Base-by-base conservation (phyloP, 495 filamentous ascomycete species). In the Aspergillus biplanus region DNA sequence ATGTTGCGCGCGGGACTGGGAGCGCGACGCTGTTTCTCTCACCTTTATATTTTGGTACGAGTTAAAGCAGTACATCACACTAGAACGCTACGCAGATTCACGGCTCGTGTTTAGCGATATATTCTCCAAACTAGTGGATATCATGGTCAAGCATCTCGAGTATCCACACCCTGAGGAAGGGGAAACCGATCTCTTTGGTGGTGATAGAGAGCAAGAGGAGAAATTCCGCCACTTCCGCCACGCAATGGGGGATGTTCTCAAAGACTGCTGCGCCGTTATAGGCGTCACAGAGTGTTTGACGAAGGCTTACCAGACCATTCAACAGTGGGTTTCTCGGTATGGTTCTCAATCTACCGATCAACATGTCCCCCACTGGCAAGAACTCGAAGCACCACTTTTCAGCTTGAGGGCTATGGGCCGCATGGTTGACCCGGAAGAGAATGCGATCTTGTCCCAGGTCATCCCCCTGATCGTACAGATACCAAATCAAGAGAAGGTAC, bases 11-110 rank as follows among this genome's bases (percentile, higher is more conserved):
- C 82, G 87, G 65, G 95, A 99, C 73, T 86, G 87, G 72, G 93
- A 97, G 55, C 83, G 90, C 59, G 95, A 98, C 56, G 92, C 91
- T 8, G 89, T 98, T 56, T 88, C 90, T 33, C 85, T 93, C 62
- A 99, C 95, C 0, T 98, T 98, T 75, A 86, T 87, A 56, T 98
- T 98, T 79, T 99, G 95, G 95, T 98, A 96, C 74, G 95, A 99
- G 73, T 79, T 99, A 58, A 99, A 99, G 80, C 92, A 97, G 77
- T 97, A 96, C 70, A 81, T 98, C 35, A 91, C 92, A 7, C 75
- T 98, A 37, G 93, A 97, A 7, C 89, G 87, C 62, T 98, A 97
- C 70, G 89, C 87, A n/a, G 83, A 92, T 59, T 90, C 93, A 15
- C 85, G 93, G 33, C 68, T 89, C 57, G 81, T 88, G 59, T 89